Conservation (phyloP, 2,329 filamentous ascomycete genomes). For the Aspergillus fumigatus region DNA sequence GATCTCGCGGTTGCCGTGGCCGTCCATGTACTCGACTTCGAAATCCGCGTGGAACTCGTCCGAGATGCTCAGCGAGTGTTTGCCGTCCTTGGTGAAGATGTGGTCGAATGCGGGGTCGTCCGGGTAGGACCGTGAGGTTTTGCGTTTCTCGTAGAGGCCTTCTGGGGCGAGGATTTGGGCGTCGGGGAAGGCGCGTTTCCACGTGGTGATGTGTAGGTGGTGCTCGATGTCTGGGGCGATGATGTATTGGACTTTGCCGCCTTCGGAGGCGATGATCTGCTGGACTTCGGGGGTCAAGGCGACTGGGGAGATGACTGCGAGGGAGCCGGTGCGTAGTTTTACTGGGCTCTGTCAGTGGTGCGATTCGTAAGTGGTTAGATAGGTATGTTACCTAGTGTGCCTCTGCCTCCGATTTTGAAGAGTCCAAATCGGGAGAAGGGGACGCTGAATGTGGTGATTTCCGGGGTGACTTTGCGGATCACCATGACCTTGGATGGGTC, state of each 20-base stretch:
- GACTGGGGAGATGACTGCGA: conserved; percentile 87
- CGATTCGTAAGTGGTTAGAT: not conserved
- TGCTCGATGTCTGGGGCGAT: conserved; percentile 84
- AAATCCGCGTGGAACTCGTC: conserved; percentile 83
- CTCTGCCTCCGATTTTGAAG: conserved; percentile 77
- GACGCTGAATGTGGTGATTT: conserved; percentile 53
- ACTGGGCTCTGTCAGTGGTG: conserved; percentile 45
- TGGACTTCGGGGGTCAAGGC: conserved; percentile 72
- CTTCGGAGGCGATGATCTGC: conserved; percentile 55
- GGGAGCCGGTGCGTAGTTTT: conserved; percentile 66
- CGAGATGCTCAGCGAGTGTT: conserved; percentile 52
- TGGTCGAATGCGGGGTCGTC: conserved; percentile 60
- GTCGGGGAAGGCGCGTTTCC: conserved; percentile 70
- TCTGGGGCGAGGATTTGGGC: conserved; percentile 77
- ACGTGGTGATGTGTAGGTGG: conserved; percentile 84
- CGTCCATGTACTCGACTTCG: conserved; percentile 73
- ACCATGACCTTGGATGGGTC: conserved; percentile 82
- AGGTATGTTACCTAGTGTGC: conserved; percentile 63
- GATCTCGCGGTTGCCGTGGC: conserved; percentile 77
- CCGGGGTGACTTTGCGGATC: conserved; percentile 74
- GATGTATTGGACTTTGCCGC: conserved; percentile 72
- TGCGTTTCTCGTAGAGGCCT: conserved; percentile 75
- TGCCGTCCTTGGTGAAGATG: conserved; percentile 58
- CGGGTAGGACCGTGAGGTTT: conserved; percentile 51
- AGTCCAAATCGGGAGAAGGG: conserved; percentile 77